Evolutionary conservation across 257 asterid genomes (phyloP).

Genomic region (Phtheirospermum japonicum): DNA sequence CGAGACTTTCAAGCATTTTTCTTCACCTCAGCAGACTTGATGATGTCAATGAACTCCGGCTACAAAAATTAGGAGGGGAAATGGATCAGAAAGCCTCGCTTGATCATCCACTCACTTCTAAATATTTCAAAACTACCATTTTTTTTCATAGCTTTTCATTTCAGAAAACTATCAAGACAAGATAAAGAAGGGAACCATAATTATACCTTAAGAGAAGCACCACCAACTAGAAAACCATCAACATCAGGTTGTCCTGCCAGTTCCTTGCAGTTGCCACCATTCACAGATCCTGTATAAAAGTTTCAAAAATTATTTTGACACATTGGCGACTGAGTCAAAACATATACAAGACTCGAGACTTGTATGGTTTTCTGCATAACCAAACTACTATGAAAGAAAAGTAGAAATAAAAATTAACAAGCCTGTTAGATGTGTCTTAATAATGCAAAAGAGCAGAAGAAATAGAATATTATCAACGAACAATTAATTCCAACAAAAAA

Average conservation of each 20-base stretch:
- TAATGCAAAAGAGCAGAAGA: background rate
- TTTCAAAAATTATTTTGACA: background rate
- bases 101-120: background rate
- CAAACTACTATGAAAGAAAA: background rate
- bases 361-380: background rate
- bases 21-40: conserved; percentile 83
- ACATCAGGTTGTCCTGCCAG: conserved; percentile 66
- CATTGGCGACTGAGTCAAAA: no score
- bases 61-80: conserved; percentile 20
- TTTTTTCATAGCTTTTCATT: background rate
- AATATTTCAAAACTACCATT: background rate
- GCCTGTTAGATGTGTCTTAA: background rate
- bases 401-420: background rate
- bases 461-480: background rate
- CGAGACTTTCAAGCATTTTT: conserved; percentile 46
- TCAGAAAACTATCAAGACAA: background rate
- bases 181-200: background rate
- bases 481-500: conserved; percentile 1
- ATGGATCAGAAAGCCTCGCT: conserved; percentile 6
- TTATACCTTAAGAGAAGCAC: conserved; percentile 84
- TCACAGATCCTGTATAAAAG: conserved; percentile 65
- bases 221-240: conserved; percentile 88
- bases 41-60: conserved; percentile 90
- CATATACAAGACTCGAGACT: no score
- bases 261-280: conserved; percentile 81